Evolutionary conservation across 2,329 filamentous ascomycete species (phyloP), one percentile per base, ranked within the genome.

Genomic region (Aspergillus transmontanensis): DNA sequence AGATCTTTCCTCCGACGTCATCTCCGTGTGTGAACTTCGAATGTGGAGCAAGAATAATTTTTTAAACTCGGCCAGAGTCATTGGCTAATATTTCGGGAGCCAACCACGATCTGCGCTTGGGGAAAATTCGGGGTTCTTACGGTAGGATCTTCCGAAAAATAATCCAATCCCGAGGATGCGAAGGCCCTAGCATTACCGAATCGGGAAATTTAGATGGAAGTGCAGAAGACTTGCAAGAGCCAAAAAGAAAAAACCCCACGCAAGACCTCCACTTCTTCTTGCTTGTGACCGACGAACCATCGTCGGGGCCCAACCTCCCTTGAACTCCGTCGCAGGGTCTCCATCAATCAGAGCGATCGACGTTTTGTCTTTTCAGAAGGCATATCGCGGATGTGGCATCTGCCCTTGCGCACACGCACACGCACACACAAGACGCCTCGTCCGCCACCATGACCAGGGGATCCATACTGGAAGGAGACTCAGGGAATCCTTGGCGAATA

Each of bases 281-380:
- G 32, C 58, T 59, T 45, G 57, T 53, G 57, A 61, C 63, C 54
- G 63, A 65, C 63, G 58, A 65, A 65, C 63, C 63, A 64, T 64
- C 50, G 56, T 58, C 32, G 55, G 55, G 14, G 30, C 45, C 55
- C 59, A 32, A 58, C 57, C 60, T 60, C 58, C 59, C 50, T 54
- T 32, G 6, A 19, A 45, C 32, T 43, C 61, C 51, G 48, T 56
- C 19, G 43, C 16, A 43, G 41, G 12, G 39, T 53, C 55, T 59
- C 60, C 57, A 56, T 59, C 63, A 59, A 48, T 62, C 59, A 64
- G 59, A 60, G 59, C 36, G 41, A 54, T 58, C 60, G 46, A 30
- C 26, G 9, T 30, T 30, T 26, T 39, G 10, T 26, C n/a, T 55
- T 55, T 39, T 23, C 51, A 23, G 9, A 26, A 41, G 41, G 59